These are phyloP conservation scores for Cardiospermum halicacabum DNA, from an alignment of 345 rosid species.

Conservation along the genomic window DNA sequence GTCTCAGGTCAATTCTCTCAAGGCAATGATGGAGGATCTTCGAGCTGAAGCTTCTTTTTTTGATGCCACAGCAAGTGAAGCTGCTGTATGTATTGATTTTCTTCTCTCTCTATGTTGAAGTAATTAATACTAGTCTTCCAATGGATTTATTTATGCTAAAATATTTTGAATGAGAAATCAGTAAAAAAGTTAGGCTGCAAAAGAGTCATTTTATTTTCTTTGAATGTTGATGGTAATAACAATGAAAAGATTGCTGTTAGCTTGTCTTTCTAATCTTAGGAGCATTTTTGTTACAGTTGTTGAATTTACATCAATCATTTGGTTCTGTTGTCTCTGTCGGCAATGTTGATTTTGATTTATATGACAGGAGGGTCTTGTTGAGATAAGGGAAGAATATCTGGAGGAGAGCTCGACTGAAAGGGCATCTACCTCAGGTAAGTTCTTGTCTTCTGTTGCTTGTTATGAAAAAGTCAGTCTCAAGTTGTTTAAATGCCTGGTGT, in stretches of 20 bases:
- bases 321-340: not conserved
- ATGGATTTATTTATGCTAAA: not conserved
- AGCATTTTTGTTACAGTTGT: not conserved
- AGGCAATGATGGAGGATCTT: conserved; percentile 71
- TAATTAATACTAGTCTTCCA: not conserved
- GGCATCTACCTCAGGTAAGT: conserved; percentile 37
- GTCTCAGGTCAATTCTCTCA: conserved; percentile 53
- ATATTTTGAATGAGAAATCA: not conserved
- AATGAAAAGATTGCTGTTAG: not conserved
- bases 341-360: conserved; percentile 2
- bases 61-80: conserved; percentile 69
- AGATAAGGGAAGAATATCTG: conserved; percentile 78
- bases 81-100: conserved; percentile 39
- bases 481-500: conserved; percentile 1
- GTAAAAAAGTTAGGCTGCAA: not conserved
- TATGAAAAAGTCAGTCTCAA: not conserved
- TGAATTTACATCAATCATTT: not conserved
- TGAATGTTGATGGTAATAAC: not conserved
- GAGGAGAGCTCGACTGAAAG: conserved; percentile 39
- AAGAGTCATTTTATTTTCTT: not conserved
- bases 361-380: conserved; percentile 78
- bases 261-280: not conserved
- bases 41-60: conserved; percentile 76
- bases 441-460: not conserved
- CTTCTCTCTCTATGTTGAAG: not conserved